Evolutionary conservation across 306 rosid genomes (phyloP).

Genomic region (Prunus kanzakura): DNA sequence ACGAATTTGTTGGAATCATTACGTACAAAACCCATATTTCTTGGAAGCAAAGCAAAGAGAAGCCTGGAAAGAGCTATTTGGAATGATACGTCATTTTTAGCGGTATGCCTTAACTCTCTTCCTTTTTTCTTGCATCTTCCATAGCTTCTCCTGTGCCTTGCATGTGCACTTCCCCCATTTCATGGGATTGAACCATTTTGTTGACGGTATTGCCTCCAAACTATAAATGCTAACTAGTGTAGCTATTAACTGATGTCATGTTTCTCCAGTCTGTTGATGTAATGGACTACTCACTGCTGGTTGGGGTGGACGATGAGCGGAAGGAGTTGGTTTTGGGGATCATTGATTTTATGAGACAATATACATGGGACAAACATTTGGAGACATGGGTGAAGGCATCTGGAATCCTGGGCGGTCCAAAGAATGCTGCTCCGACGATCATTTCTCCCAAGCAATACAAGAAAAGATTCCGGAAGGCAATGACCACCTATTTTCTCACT

Average conservation of each 20-base stretch:
- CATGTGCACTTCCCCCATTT: not conserved
- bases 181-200: not conserved
- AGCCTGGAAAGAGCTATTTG: slow-evolving; percentile 90
- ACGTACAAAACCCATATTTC: slow-evolving; percentile 87
- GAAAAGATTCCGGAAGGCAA: slow-evolving; percentile 93
- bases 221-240: no score
- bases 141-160: not conserved
- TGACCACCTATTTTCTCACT: slow-evolving; percentile 93
- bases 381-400: slow-evolving; percentile 97
- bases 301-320: slow-evolving; percentile 88
- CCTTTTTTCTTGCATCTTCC: not conserved
- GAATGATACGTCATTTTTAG: slow-evolving; percentile 93
- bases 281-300: slow-evolving; percentile 95
- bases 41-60: slow-evolving; percentile 94
- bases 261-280: slow-evolving; percentile 80
- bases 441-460: slow-evolving; percentile 92
- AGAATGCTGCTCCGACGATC: slow-evolving; percentile 83
- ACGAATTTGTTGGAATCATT: slow-evolving; percentile 87
- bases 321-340: slow-evolving; percentile 91
- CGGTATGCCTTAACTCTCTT: slow-evolving; percentile 43
- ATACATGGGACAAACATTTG: slow-evolving; percentile 99
- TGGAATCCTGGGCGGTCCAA: slow-evolving; percentile 92
- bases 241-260: not conserved
- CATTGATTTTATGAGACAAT: slow-evolving; percentile 96
- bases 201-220: not conserved